Evolutionary conservation across 257 asterid species (phyloP), one percentile per base, ranked within the genome.

Genomic region (Nicotiana paniculata): DNA sequence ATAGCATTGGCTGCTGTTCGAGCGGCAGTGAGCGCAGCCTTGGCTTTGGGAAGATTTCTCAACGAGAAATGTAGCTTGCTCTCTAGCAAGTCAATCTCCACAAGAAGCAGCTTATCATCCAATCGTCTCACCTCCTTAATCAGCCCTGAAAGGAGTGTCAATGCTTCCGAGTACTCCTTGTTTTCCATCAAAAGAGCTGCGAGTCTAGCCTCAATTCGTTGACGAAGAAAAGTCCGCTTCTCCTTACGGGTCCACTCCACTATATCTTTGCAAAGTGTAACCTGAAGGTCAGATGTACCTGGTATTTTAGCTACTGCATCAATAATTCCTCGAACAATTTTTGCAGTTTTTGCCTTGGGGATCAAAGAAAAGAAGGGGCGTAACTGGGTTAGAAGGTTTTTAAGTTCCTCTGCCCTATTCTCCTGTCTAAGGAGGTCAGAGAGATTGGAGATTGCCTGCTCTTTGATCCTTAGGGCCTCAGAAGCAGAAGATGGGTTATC

Each of bases 191-290:
- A 75, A 33, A 88, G 89, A 58, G 89, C 89, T 55, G 89, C 89
- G 59, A 86, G 89, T 66, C 77, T 84, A 5, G 89, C 89, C 83
- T 88, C 91, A 67, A 86, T 87, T 24, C 89, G 83, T 80, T 88
- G 91, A 58, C 91, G 91, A 75, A 88, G 91, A 59, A 86, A 86
- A 30, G 89, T 88, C 79, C 88, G 88, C 82, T 86, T 88, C 87
- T 88, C 91, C 5, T 72, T 83, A 70, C 88, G 91, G 13, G 88
- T 85, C 91, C 91, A 88, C 57, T 84, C 85, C 77, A 88, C 91
- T 65, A 86, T 88, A 69, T 88, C 91, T 58, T 84, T 86, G 86
- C 89, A 88, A 63, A 88, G 87, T 57, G 88, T 72, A 54, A 88
- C 85, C 89, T 86, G 91, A 69, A 88, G 87, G 74, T 81, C 87